A percentile compares a stretch with the other conserved stretches of the same genome.
These are phyloP conservation scores for Chaetothyriales sp. DNA, from an alignment of 2,329 filamentous ascomycete species.

Conservation along the genomic window DNA sequence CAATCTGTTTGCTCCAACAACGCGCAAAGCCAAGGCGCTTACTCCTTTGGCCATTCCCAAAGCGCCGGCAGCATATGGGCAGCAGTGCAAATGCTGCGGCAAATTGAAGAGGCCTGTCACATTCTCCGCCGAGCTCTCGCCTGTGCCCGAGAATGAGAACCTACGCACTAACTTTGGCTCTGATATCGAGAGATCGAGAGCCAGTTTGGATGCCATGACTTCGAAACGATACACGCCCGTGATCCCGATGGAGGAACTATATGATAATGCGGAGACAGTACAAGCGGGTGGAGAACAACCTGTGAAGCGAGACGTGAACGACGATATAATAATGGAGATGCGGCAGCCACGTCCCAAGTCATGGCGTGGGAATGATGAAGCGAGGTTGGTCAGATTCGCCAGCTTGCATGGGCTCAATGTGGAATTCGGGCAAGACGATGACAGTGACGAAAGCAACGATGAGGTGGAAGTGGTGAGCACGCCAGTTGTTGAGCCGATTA, in stretches of 20 bases:
- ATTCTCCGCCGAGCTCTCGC: conserved; percentile 11
- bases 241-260: conserved; percentile 11
- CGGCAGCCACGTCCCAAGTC: background rate
- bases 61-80: conserved; percentile 6
- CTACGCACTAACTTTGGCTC: conserved; percentile 16
- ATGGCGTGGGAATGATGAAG: background rate
- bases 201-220: conserved; percentile 3
- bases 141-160: conserved; percentile 17
- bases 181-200: conserved; percentile 9
- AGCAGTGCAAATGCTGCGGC: conserved; percentile 16
- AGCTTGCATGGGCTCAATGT: background rate
- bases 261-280: conserved; percentile 6
- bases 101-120: conserved; percentile 11
- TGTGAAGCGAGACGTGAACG: background rate
- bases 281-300: conserved; percentile 12
- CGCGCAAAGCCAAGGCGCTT: background rate
- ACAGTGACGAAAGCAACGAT: background rate
- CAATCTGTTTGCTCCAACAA: background rate
- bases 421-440: background rate
- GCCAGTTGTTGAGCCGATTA: background rate
- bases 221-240: conserved; percentile 13
- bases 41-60: background rate
- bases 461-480: background rate
- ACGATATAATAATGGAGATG: no score
- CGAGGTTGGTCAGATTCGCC: background rate